phyloP scores from a whole-genome alignment of 306 rosid species.

The Quercus engelmannii region DNA sequence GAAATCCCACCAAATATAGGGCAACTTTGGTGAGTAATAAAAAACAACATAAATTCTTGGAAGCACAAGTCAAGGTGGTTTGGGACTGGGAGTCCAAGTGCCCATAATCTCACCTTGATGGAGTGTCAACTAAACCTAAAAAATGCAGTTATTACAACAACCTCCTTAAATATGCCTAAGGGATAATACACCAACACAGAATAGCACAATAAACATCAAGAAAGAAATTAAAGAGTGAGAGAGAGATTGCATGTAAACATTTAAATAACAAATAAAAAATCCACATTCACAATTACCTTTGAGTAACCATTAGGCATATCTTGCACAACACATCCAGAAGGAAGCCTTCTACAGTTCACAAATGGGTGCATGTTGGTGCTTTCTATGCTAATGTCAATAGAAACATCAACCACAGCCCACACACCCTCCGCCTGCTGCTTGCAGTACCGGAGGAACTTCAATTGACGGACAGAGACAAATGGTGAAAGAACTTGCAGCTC shows the following conservation, averaged over 20 bases:
- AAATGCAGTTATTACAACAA: constrained; percentile 21
- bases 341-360: constrained; percentile 61
- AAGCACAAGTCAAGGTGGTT: constrained; percentile 19
- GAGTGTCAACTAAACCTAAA: constrained; percentile 6
- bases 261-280: not conserved
- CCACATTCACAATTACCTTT: constrained; percentile 44
- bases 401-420: constrained; percentile 85
- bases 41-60: constrained; percentile 15
- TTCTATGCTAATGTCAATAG: constrained; percentile 51
- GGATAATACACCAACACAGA: not conserved
- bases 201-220: not conserved
- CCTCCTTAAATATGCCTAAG: not conserved
- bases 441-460: constrained; percentile 71
- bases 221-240: not conserved
- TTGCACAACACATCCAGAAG: constrained; percentile 83
- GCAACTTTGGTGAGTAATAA: constrained; percentile 17
- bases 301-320: constrained; percentile 70
- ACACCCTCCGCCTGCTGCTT: constrained; percentile 72
- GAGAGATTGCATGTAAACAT: not conserved
- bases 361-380: constrained; percentile 20
- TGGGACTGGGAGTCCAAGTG: constrained; percentile 13
- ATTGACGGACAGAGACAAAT: constrained; percentile 63
- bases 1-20: constrained; percentile 17
- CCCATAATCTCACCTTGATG: constrained; percentile 12
- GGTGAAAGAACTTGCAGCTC: constrained; percentile 88